Conservation (phyloP, 73 alveolate species). For the Paramecium bursaria region DNA sequence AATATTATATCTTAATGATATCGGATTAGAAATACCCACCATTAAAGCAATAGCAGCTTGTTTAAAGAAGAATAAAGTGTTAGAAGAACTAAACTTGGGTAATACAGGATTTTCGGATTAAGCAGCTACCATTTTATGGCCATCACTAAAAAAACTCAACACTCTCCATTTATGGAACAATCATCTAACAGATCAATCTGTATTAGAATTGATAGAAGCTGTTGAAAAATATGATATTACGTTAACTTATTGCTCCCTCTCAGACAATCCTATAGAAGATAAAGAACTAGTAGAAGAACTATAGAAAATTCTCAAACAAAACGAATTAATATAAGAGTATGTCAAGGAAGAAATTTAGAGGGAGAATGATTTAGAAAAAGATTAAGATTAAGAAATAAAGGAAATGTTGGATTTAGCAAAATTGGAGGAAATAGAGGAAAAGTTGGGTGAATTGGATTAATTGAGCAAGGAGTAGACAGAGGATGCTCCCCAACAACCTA, state of each 20-base stretch:
- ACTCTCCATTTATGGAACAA: conserved; percentile 46
- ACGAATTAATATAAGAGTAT: conserved; percentile 2
- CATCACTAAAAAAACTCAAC: conserved; percentile 6
- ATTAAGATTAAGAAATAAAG: background rate
- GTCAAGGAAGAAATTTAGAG: background rate
- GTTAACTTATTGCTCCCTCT: background rate
- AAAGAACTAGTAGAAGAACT: conserved; percentile 14
- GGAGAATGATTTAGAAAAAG: background rate
- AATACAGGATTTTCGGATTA: conserved; percentile 59
- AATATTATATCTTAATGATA: conserved; percentile 36
- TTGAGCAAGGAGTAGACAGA: background rate
- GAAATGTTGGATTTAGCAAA: background rate
- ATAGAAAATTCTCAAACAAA: background rate
- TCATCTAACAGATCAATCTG: conserved; percentile 25
- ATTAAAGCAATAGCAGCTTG: conserved; percentile 10
- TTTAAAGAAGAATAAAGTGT: conserved; percentile 15
- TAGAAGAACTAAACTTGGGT: conserved; percentile 49
- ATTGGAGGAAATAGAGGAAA: conserved; percentile 37
- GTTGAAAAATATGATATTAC: conserved; percentile 1
- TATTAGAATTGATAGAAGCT: conserved; percentile 8
- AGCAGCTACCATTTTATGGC: conserved; percentile 46
- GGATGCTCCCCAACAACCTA: background rate
- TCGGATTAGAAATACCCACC: conserved; percentile 31
- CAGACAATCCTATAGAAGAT: conserved; percentile 23
- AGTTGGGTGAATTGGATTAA: background rate